A percentile compares a stretch with the other conserved stretches of the same genome.
These are phyloP conservation scores for Blastomyces parvus DNA, from an alignment of 2,329 filamentous ascomycete genomes.

Conservation along the genomic window DNA sequence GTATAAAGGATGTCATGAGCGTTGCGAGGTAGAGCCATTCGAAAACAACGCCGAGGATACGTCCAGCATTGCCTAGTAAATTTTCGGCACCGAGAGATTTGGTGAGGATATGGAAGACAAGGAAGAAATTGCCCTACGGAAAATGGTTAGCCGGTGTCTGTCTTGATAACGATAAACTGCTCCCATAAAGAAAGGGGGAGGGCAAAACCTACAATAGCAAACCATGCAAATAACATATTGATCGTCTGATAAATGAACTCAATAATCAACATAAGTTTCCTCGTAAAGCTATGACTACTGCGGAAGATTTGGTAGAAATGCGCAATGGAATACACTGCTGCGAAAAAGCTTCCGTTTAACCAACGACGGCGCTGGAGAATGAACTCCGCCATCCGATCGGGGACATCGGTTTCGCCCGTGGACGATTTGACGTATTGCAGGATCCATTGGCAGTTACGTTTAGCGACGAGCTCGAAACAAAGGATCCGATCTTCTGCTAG, in stretches of 20 bases:
- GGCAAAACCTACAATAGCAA: slow-evolving; percentile 58
- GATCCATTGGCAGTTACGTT: slow-evolving; percentile 95
- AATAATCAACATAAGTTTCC: slow-evolving; percentile 81
- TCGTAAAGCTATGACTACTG: slow-evolving; percentile 75
- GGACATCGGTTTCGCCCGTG: slow-evolving; percentile 93
- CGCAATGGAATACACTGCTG: slow-evolving; percentile 84
- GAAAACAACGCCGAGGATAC: slow-evolving; percentile 77
- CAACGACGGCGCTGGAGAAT: slow-evolving; percentile 92
- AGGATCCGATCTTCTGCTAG: slow-evolving; percentile 44
- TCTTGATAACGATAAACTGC: neutral
- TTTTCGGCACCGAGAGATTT: slow-evolving; percentile 62
- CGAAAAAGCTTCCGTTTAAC: slow-evolving; percentile 98
- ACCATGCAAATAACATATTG: slow-evolving; percentile 98
- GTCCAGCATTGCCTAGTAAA: slow-evolving; percentile 67
- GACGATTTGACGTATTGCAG: slow-evolving; percentile 97
- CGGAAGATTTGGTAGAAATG: slow-evolving; percentile 97
- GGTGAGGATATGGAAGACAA: slow-evolving; percentile 95
- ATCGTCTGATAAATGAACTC: slow-evolving; percentile 90
- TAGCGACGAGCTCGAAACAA: slow-evolving; percentile 75
- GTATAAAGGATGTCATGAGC: slow-evolving; percentile 86
- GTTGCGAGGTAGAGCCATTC: slow-evolving; percentile 93
- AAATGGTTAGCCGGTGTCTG: slow-evolving; percentile 11
- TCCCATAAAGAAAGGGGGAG: neutral
- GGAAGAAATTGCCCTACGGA: slow-evolving; percentile 77
- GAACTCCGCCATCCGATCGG: slow-evolving; percentile 85